Evolutionary conservation across 2,329 filamentous ascomycete species (phyloP).

Genomic region (Aspergillus versicolor): DNA sequence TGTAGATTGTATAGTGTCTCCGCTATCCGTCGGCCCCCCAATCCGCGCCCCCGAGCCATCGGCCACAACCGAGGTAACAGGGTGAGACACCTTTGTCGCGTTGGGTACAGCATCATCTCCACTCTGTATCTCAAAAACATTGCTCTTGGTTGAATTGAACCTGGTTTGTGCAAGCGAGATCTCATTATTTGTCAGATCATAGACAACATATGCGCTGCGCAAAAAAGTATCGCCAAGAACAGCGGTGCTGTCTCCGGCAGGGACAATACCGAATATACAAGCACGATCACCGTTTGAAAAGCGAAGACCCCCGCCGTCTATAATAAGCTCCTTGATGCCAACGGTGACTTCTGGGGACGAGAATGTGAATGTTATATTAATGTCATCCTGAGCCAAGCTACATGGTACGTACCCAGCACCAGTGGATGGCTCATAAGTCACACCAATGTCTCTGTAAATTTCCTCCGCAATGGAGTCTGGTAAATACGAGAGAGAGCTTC

Average conservation of each 20-base stretch:
- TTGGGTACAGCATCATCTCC: constrained; percentile 51
- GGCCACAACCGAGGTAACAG: constrained; percentile 48
- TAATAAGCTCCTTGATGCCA: constrained; percentile 55
- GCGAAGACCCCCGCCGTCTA: constrained; percentile 46
- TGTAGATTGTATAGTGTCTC: constrained; percentile 19
- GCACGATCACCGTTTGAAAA: constrained; percentile 36
- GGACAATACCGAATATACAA: constrained; percentile 52
- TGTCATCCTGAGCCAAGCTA: constrained; percentile 47
- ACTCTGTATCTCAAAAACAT: constrained; percentile 55
- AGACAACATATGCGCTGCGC: constrained; percentile 63
- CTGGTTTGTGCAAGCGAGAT: constrained; percentile 62
- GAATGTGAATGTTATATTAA: constrained; percentile 59
- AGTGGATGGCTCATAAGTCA: constrained; percentile 56
- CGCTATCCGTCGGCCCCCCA: constrained; percentile 24
- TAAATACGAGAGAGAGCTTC: constrained; percentile 41
- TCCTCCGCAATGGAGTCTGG: constrained; percentile 33
- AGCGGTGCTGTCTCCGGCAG: constrained; percentile 46
- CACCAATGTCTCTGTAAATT: constrained; percentile 60
- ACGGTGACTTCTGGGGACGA: constrained; percentile 56
- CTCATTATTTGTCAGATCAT: constrained; percentile 60
- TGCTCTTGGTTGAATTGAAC: constrained; percentile 54
- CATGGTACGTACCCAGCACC: constrained; percentile 57
- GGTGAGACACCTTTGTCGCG: constrained; percentile 52
- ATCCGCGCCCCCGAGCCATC: constrained; percentile 47
- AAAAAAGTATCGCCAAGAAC: constrained; percentile 64